Conservation (phyloP, 73 alveolate genomes). For the Paramecium pentaurelia region DNA sequence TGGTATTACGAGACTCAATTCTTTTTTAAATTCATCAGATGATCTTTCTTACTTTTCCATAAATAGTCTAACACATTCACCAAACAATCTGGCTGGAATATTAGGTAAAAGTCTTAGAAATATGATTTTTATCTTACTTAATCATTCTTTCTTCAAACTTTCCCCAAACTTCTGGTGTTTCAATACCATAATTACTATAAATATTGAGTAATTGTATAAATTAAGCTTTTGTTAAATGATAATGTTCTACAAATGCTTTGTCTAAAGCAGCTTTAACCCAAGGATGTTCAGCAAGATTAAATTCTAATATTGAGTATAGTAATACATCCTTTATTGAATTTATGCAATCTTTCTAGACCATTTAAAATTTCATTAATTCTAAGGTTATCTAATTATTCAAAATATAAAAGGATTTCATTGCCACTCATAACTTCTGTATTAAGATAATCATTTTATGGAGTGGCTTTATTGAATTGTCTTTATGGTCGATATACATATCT, state of each 20-base stretch:
- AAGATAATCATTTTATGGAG: background rate
- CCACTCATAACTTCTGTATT: slow-evolving; percentile 18
- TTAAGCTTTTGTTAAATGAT: background rate
- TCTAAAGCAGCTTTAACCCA: slow-evolving; percentile 21
- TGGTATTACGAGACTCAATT: background rate
- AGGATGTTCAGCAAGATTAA: slow-evolving; percentile 29
- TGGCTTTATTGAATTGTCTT: background rate
- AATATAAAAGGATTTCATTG: slow-evolving; percentile 19
- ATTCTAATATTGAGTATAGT: background rate
- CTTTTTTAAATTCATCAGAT: slow-evolving; percentile 9
- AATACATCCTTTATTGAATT: background rate
- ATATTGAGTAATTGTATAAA: background rate
- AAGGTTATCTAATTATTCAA: background rate
- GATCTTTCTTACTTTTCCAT: slow-evolving; percentile 1
- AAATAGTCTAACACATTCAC: background rate
- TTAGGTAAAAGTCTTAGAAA: background rate
- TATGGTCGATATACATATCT: slow-evolving; percentile 36
- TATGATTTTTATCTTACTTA: background rate
- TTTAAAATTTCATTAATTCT: background rate
- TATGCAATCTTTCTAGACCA: background rate
- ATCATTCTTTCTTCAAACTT: background rate
- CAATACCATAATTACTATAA: background rate
- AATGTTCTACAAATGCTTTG: background rate
- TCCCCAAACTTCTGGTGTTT: slow-evolving; percentile 5
- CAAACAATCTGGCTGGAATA: background rate